These are phyloP conservation scores for Alternaria novae-zelandiae DNA, from an alignment of 2,329 filamentous ascomycete species.

Conservation along the genomic window DNA sequence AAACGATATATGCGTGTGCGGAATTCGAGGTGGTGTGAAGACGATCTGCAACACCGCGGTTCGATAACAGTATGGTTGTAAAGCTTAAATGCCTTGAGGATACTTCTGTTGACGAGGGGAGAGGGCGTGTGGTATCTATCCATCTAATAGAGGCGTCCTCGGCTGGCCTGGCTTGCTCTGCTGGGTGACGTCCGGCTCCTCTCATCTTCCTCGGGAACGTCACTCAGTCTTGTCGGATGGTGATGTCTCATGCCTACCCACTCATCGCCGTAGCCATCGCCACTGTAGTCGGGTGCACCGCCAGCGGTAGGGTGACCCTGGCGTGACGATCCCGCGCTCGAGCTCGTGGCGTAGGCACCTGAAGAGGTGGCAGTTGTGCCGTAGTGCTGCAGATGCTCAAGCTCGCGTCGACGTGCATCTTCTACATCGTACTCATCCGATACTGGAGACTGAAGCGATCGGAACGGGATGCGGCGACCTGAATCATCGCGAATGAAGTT, in stretches of 20 bases:
- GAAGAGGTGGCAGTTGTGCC: conserved; percentile 45
- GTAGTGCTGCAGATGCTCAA: conserved; percentile 56
- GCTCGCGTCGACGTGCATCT: conserved; percentile 57
- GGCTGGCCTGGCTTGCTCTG: conserved; percentile 44
- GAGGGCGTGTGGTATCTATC: not conserved
- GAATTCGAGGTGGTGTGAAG: not conserved
- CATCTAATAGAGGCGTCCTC: conserved; percentile 30
- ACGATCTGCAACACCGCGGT: not conserved
- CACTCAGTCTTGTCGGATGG: conserved; percentile 48
- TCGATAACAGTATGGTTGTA: not conserved
- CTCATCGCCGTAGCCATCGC: conserved; percentile 46
- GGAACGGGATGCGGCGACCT: conserved; percentile 45
- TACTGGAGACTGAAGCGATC: conserved; percentile 39
- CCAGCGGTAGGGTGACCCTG: conserved; percentile 26
- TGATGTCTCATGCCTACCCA: conserved; percentile 49
- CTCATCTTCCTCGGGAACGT: conserved; percentile 51
- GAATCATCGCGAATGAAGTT: conserved; percentile 45
- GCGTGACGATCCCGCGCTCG: conserved; percentile 28
- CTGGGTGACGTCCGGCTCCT: conserved; percentile 47
- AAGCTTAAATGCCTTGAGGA: not conserved
- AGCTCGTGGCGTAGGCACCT: conserved; percentile 35
- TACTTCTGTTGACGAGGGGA: not conserved
- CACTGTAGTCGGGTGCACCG: conserved; percentile 44
- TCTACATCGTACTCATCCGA: conserved; percentile 63
- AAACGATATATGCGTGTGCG: conserved; percentile 10